Percentiles rank a stretch among this genome's conserved stretches.
phyloP scores from a whole-genome alignment of 257 asterid genomes.

The Parsonsia alboflavescens region DNA sequence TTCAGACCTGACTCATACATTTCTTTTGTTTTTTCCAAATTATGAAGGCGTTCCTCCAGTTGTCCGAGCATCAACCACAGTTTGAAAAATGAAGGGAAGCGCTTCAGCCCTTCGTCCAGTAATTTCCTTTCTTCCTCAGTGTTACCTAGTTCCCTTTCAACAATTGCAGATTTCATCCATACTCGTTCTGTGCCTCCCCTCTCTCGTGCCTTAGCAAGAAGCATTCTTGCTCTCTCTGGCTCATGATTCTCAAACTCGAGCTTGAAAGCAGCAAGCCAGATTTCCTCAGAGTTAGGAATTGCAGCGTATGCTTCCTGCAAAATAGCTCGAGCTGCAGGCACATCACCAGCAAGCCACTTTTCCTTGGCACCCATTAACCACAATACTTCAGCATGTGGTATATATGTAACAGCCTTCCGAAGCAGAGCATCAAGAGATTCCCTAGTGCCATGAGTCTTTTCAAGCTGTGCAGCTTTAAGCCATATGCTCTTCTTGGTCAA shows the following conservation, averaged over 20 bases:
- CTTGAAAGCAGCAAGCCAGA: slow-evolving; percentile 97
- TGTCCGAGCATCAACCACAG: slow-evolving; percentile 94
- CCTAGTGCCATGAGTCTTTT: slow-evolving; percentile 85
- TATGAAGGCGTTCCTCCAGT: slow-evolving; percentile 69
- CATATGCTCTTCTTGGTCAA: slow-evolving; percentile 91
- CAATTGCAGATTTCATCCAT: slow-evolving; percentile 98
- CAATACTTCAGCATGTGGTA: slow-evolving; percentile 82
- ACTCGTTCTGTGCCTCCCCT: slow-evolving; percentile 87
- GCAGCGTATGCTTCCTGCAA: slow-evolving; percentile 95
- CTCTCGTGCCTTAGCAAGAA: slow-evolving; percentile 90
- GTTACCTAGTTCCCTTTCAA: slow-evolving; percentile 85
- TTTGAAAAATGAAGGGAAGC: slow-evolving; percentile 71
- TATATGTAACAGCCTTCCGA: slow-evolving; percentile 81
- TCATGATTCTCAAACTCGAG: slow-evolving; percentile 96
- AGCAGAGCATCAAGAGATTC: slow-evolving; percentile 77
- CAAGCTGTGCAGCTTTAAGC: slow-evolving; percentile 98
- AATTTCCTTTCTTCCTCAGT: slow-evolving; percentile 64
- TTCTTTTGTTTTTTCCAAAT: slow-evolving; percentile 58
- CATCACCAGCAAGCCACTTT: slow-evolving; percentile 99
- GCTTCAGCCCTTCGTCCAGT: slow-evolving; percentile 71
- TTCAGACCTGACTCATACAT: slow-evolving; percentile 61
- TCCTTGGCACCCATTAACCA: slow-evolving; percentile 99
- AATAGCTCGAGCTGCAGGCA: slow-evolving; percentile 89
- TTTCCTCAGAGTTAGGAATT: slow-evolving; percentile 92
- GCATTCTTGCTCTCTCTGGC: slow-evolving; percentile 81